These are phyloP conservation scores for Dothistroma pini DNA, from an alignment of 2,329 filamentous ascomycete genomes.

Conservation along the genomic window DNA sequence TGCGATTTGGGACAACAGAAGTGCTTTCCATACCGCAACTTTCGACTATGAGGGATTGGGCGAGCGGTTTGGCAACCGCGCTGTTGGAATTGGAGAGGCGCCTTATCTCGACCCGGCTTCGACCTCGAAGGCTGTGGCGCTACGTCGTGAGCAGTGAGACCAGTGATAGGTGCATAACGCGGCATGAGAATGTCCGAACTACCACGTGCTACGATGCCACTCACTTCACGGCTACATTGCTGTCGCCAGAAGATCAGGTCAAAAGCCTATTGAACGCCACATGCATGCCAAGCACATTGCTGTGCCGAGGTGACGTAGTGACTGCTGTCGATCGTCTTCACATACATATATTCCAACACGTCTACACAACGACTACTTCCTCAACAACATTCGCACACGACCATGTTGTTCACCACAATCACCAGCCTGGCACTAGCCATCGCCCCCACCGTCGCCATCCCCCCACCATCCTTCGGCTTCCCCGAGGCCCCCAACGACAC, in stretches of 20 bases:
- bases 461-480: constrained; percentile 16
- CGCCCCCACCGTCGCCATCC: constrained; percentile 8
- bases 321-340: not conserved
- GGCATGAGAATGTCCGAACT: too few species aligned
- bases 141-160: not conserved
- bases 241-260: too few species aligned
- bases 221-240: too few species aligned
- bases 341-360: not conserved
- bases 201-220: too few species aligned
- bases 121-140: constrained; percentile 35
- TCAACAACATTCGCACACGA: not conserved
- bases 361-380: not conserved
- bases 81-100: constrained; percentile 54
- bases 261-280: too few species aligned
- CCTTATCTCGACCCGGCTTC: constrained; percentile 54
- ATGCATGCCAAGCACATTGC: not conserved
- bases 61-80: constrained; percentile 50
- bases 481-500: constrained; percentile 17
- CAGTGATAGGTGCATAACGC: too few species aligned
- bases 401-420: not conserved
- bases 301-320: not conserved
- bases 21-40: constrained; percentile 57
- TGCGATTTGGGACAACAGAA: constrained; percentile 64
- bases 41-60: constrained; percentile 58
- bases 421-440: constrained; percentile 8